These are phyloP conservation scores for Babjeviella inositovora DNA, from an alignment of 805 yeast species.

Conservation along the genomic window DNA sequence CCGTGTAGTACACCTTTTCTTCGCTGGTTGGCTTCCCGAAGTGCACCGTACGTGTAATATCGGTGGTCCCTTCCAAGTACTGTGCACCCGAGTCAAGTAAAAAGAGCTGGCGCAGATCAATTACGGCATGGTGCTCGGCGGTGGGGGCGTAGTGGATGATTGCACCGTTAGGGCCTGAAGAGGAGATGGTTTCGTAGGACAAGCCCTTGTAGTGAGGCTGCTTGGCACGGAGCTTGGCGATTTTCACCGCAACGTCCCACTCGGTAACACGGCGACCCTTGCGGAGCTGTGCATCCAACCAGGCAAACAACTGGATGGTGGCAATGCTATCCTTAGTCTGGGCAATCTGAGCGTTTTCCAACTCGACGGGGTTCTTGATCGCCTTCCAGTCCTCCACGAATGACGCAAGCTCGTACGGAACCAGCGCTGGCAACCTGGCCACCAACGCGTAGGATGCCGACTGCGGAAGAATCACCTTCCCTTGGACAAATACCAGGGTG, in stretches of 20 bases:
- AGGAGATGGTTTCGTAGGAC: constrained; percentile 60
- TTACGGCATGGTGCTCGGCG: constrained; percentile 20
- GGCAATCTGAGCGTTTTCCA: constrained; percentile 31
- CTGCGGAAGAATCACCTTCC: constrained; percentile 4
- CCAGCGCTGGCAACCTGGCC: no score
- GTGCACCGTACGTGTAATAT: constrained; percentile 46
- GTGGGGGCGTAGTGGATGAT: constrained; percentile 60
- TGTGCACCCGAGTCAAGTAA: constrained; percentile 47
- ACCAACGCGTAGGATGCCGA: no score
- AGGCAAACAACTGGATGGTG: constrained; percentile 31
- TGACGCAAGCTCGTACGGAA: constrained; percentile 11
- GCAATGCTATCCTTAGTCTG: constrained; percentile 48
- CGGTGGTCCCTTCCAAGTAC: constrained; percentile 49
- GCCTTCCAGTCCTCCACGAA: constrained; percentile 34
- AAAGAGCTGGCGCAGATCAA: constrained; percentile 35
- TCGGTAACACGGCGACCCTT: constrained; percentile 12
- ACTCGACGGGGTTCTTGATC: constrained; percentile 29
- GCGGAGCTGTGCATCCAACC: constrained; percentile 39
- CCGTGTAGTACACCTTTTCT: constrained; percentile 32
- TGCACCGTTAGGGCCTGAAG: constrained; percentile 67
- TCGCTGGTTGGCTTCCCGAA: constrained; percentile 27
- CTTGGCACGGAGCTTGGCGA: constrained; percentile 18
- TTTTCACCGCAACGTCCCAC: constrained; percentile 20
- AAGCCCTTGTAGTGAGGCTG: constrained; percentile 37
- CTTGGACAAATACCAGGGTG: constrained; percentile 16